phyloP scores from a whole-genome alignment of 257 asterid species.

The Lithospermum erythrorhizon region DNA sequence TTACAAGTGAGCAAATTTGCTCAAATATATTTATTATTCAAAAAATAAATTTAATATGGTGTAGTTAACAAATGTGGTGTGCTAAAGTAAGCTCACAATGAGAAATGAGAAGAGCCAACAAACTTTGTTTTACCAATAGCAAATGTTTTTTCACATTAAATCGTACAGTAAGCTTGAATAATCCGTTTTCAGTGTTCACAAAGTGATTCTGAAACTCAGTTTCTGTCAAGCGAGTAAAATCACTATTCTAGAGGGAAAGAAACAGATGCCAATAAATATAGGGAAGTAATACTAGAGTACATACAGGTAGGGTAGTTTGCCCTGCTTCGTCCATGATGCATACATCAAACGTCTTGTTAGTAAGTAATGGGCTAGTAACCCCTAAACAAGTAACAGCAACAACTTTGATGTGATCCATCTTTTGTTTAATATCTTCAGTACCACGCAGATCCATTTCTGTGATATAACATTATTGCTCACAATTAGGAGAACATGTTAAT shows the following conservation, averaged over 20 bases:
- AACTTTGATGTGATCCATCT: constrained; percentile 59
- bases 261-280: too few species aligned
- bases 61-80: too few species aligned
- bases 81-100: background rate
- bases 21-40: too few species aligned
- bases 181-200: background rate
- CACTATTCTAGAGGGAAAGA: background rate
- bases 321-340: constrained; percentile 99
- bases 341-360: constrained; percentile 71
- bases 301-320: constrained; percentile 89
- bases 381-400: constrained; percentile 97
- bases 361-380: constrained; percentile 74
- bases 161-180: too few species aligned
- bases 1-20: too few species aligned
- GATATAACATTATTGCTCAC: constrained; percentile 15
- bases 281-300: constrained; percentile 6
- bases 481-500: constrained; percentile 11
- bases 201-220: background rate
- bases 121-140: too few species aligned
- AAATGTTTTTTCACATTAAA: too few species aligned
- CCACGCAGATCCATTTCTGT: constrained; percentile 49
- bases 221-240: background rate
- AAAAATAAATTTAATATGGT: too few species aligned
- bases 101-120: background rate
- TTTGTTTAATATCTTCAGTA: constrained; percentile 50